phyloP scores from a whole-genome alignment of 179 eudicot genomes.

The Gypsophila paniculata region DNA sequence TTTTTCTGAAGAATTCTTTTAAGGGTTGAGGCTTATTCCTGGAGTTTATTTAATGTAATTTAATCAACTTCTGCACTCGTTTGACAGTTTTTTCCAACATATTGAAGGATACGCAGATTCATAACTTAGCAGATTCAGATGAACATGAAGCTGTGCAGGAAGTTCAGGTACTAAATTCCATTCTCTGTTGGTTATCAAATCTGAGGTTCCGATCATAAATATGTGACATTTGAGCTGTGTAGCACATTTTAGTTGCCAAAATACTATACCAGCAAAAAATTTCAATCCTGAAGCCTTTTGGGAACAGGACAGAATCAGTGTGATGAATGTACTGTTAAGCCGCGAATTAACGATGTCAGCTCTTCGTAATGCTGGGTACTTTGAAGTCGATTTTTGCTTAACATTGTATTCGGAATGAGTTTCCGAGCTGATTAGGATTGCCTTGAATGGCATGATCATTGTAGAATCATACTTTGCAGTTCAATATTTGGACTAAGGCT shows the following conservation, averaged over 20 bases:
- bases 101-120: conserved; percentile 77
- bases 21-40: neutral
- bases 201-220: neutral
- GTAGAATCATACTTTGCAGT: too few species aligned
- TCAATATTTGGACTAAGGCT: too few species aligned
- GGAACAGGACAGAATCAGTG: neutral
- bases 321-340: neutral
- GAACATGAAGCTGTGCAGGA: conserved; percentile 88
- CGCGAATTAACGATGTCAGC: neutral
- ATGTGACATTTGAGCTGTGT: conserved; percentile 12
- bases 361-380: neutral
- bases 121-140: conserved; percentile 87
- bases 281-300: too few species aligned
- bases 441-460: too few species aligned
- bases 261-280: neutral
- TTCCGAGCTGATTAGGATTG: too few species aligned
- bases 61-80: conserved; percentile 15
- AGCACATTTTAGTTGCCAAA: neutral
- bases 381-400: neutral
- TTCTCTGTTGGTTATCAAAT: neutral
- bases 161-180: conserved; percentile 59
- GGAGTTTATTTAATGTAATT: conserved; percentile 6
- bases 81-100: conserved; percentile 80
- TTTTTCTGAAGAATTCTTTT: neutral
- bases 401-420: too few species aligned